phyloP scores from a whole-genome alignment of 2,329 filamentous ascomycete genomes.

The Venturia pyrina region DNA sequence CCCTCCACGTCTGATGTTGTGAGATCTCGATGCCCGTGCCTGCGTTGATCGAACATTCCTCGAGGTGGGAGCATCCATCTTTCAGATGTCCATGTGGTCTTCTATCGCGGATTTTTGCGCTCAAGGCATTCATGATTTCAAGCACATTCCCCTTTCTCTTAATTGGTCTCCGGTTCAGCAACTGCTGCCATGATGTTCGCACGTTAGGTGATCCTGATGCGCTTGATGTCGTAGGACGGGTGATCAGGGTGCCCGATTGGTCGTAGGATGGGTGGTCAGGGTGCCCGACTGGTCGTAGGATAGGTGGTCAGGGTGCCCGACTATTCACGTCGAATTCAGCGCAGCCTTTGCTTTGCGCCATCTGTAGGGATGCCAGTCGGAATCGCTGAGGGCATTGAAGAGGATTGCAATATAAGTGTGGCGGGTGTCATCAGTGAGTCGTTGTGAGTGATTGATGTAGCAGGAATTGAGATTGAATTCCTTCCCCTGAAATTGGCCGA shows the following conservation, averaged over 20 bases:
- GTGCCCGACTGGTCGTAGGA: not conserved
- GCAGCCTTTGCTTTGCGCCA: not conserved
- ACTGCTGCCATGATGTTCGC: not conserved
- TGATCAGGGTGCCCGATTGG: not conserved
- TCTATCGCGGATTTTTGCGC: not conserved
- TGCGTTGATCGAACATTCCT: not conserved
- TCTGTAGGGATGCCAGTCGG: not conserved
- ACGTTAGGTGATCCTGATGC: not conserved
- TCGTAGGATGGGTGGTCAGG: not conserved
- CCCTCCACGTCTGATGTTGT: not conserved
- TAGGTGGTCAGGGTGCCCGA: not conserved
- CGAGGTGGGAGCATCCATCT: not conserved
- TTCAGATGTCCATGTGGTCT: not conserved
- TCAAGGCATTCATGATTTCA: not conserved
- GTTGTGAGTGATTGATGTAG: not conserved
- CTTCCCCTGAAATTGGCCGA: not conserved
- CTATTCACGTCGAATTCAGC: not conserved
- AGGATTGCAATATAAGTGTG: not conserved
- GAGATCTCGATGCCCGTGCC: not conserved
- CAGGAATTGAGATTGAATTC: not conserved
- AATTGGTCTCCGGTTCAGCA: not conserved
- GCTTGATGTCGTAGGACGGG: not conserved
- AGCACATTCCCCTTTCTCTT: not conserved
- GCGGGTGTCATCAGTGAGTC: not conserved
- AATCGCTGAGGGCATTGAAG: not conserved